Evolutionary conservation across 495 filamentous ascomycete species (phyloP).

Genomic region (Xylaria castorea): DNA sequence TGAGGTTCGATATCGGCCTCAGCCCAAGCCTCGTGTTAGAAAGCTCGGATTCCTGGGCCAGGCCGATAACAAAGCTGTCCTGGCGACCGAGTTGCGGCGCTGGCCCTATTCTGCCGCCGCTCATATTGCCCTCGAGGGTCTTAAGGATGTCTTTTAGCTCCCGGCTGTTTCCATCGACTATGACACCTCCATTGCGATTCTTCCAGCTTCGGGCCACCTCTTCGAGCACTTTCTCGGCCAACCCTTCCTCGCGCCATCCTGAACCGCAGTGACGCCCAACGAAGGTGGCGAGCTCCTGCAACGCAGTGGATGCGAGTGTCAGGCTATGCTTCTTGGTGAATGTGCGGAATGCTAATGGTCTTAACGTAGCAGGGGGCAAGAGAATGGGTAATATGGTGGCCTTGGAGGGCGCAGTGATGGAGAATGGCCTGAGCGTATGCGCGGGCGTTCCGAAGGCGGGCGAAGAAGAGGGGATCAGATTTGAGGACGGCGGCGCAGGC

Average conservation of each 20-base stretch:
- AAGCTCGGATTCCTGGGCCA: conserved; percentile 46
- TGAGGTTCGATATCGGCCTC: conserved; percentile 46
- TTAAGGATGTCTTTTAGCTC: conserved; percentile 82
- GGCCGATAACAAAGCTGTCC: conserved; percentile 59
- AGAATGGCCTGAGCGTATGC: conserved; percentile 70
- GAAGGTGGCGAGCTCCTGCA: conserved; percentile 83
- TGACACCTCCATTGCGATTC: conserved; percentile 79
- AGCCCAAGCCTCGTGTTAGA: conserved; percentile 51
- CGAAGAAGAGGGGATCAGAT: conserved; percentile 83
- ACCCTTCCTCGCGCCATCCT: conserved; percentile 93
- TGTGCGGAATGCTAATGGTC: conserved; percentile 91
- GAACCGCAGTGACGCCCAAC: conserved; percentile 92
- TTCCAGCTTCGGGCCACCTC: conserved; percentile 92
- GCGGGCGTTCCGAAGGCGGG: conserved; percentile 86
- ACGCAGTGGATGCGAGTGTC: conserved; percentile 85
- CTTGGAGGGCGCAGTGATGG: conserved; percentile 59
- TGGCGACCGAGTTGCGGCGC: conserved; percentile 62
- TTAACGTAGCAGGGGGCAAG: conserved; percentile 82
- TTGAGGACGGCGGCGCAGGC: conserved; percentile 39
- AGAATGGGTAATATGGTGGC: conserved; percentile 85
- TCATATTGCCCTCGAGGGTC: conserved; percentile 82
- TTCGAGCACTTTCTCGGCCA: conserved; percentile 90
- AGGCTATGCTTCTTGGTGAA: conserved; percentile 98
- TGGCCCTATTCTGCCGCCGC: conserved; percentile 70
- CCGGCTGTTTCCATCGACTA: conserved; percentile 82